These are phyloP conservation scores for Veloporphyrellus conicus DNA, from an alignment of 1,284 basidiomycete genomes.

Conservation along the genomic window DNA sequence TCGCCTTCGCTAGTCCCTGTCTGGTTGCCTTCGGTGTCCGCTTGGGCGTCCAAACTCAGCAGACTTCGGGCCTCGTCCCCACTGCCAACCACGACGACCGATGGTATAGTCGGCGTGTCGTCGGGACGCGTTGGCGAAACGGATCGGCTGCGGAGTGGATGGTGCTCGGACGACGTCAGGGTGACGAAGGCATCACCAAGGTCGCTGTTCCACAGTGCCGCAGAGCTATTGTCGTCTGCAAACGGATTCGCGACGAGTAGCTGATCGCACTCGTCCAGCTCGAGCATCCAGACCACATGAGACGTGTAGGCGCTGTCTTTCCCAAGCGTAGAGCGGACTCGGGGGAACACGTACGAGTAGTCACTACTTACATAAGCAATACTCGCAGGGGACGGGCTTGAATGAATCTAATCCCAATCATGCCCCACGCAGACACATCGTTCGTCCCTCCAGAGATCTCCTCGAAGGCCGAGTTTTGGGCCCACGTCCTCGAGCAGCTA, in stretches of 20 bases:
- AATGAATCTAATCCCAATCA: constrained; percentile 28
- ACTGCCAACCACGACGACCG: not conserved
- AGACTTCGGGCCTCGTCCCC: constrained; percentile 4
- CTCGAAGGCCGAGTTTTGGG: constrained; percentile 74
- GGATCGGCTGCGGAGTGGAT: constrained; percentile 22
- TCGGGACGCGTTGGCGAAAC: constrained; percentile 2
- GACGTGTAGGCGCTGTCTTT: constrained; percentile 3
- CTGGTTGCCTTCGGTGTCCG: not conserved
- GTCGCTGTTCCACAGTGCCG: not conserved
- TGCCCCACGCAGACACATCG: constrained; percentile 84
- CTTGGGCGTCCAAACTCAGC: not conserved
- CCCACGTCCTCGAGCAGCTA: constrained; percentile 65
- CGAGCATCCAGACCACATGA: constrained; percentile 10
- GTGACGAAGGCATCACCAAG: not conserved
- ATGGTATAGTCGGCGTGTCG: not conserved
- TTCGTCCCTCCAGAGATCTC: constrained; percentile 63
- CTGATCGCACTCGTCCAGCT: not conserved
- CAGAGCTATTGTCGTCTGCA: not conserved
- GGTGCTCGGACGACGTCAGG: not conserved
- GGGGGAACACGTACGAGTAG: too few relatives aligned
- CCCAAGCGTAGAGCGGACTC: not conserved
- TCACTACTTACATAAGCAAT: constrained; percentile 18
- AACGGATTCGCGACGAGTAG: not conserved
- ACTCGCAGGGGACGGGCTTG: not conserved
- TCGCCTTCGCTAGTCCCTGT: not conserved